phyloP scores from a whole-genome alignment of 441 rosid species.

The Erodium trifolium region DNA sequence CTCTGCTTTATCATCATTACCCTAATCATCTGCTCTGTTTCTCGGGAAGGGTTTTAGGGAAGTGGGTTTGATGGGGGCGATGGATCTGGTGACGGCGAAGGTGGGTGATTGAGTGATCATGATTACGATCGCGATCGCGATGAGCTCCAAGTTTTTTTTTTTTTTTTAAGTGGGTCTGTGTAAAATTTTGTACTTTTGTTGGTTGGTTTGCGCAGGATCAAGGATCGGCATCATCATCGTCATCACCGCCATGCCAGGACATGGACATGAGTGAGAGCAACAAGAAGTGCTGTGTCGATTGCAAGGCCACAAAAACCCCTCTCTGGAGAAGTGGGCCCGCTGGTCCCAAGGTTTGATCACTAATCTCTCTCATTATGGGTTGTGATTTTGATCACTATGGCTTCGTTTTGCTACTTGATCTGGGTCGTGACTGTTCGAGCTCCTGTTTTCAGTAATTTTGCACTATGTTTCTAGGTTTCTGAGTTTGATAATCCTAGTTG shows the following conservation, averaged over 20 bases:
- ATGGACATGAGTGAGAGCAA: slow-evolving; percentile 5
- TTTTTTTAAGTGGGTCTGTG: not conserved
- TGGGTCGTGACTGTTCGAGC: not conserved
- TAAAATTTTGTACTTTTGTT: not conserved
- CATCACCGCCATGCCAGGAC: not conserved
- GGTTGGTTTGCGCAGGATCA: not conserved
- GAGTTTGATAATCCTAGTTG: not conserved
- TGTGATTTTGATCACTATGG: not conserved
- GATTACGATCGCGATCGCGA: not conserved
- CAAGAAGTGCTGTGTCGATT: slow-evolving; percentile 6
- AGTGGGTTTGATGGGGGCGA: not conserved
- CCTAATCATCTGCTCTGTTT: not conserved
- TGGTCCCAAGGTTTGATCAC: slow-evolving; percentile 3
- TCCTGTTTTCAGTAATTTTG: not conserved
- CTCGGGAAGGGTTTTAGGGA: not conserved
- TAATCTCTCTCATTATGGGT: not conserved
- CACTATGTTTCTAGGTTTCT: not conserved
- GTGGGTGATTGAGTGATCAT: not conserved
- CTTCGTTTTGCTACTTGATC: not conserved
- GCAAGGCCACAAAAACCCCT: slow-evolving; percentile 3
- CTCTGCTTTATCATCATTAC: not conserved
- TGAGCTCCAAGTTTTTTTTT: not conserved
- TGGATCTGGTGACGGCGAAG: not conserved
- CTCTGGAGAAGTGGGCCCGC: slow-evolving; percentile 7
- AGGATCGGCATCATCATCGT: not conserved